phyloP scores from a whole-genome alignment of 1,284 basidiomycete species.

The Tetrapyrgos nigripes region DNA sequence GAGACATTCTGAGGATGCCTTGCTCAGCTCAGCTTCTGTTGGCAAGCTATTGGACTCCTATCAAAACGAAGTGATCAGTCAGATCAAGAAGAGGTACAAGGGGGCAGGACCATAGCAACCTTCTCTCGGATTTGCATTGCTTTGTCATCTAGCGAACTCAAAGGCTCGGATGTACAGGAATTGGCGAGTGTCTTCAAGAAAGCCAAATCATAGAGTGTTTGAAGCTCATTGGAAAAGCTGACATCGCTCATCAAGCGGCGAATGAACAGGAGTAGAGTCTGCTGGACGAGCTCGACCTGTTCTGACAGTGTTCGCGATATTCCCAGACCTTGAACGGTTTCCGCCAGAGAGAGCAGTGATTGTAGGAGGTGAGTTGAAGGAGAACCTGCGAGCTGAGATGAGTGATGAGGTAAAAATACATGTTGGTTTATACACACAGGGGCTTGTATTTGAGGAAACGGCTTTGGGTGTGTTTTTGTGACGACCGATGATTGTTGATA shows the following conservation, averaged over 20 bases:
- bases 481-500: conserved; percentile 40
- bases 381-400: conserved; percentile 33
- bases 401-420: conserved; percentile 12
- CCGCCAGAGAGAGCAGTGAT: conserved; percentile 60
- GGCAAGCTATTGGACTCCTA: conserved; percentile 6
- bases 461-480: conserved; percentile 25
- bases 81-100: neutral
- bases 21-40: conserved; percentile 9
- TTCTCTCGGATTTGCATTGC: conserved; percentile 30
- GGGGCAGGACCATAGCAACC: conserved; percentile 23
- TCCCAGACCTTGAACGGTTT: conserved; percentile 59
- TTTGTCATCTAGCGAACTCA: conserved; percentile 35
- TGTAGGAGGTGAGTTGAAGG: conserved; percentile 62
- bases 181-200: conserved; percentile 54
- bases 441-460: conserved; percentile 14
- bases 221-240: conserved; percentile 26
- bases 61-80: neutral
- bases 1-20: conserved; percentile 37
- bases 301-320: conserved; percentile 43
- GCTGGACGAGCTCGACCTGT: conserved; percentile 40
- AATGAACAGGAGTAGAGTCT: conserved; percentile 50
- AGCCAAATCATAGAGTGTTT: conserved; percentile 52
- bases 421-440: conserved; percentile 18
- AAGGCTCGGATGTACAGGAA: conserved; percentile 43
- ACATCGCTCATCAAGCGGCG: conserved; percentile 35